Evolutionary conservation across 495 filamentous ascomycete genomes (phyloP).

Genomic region (Rusavskia elegans): DNA sequence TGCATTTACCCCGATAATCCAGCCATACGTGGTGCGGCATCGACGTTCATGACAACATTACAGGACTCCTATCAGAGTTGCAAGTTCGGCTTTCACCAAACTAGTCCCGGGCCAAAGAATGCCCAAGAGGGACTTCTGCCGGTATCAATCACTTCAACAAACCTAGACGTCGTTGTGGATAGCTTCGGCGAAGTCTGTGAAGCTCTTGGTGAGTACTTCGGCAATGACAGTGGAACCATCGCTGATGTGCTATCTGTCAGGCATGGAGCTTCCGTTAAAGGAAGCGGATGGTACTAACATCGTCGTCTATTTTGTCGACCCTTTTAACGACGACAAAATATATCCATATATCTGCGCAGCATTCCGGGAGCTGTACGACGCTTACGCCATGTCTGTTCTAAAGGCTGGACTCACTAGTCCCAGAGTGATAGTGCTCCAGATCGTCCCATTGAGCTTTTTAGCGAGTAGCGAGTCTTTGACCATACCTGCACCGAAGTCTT

Average conservation of each 20-base stretch:
- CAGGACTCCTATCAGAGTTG: constrained; percentile 62
- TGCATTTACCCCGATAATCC: constrained; percentile 60
- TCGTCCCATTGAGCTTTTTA: constrained; percentile 60
- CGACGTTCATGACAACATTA: constrained; percentile 55
- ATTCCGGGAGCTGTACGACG: constrained; percentile 59
- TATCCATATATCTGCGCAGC: constrained; percentile 64
- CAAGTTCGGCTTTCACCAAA: constrained; percentile 55
- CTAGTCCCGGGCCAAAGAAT: constrained; percentile 32
- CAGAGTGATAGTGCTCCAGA: constrained; percentile 68
- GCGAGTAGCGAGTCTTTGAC: constrained; percentile 48
- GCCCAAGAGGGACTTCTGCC: constrained; percentile 40
- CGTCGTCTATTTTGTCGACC: constrained; percentile 79
- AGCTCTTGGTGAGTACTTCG: constrained; percentile 24
- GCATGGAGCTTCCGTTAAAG: neutral
- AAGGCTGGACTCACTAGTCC: constrained; percentile 23
- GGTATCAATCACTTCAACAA: constrained; percentile 13
- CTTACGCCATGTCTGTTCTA: constrained; percentile 43
- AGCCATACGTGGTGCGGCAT: constrained; percentile 39
- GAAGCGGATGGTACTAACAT: constrained; percentile 39
- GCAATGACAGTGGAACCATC: neutral
- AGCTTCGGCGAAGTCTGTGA: constrained; percentile 24
- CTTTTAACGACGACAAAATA: constrained; percentile 44
- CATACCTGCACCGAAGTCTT: constrained; percentile 49
- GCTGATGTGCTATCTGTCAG: constrained; percentile 8
- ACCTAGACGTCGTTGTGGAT: constrained; percentile 15